Evolutionary conservation across 2,329 filamentous ascomycete genomes (phyloP).

Genomic region (Sclerotinia nivalis): DNA sequence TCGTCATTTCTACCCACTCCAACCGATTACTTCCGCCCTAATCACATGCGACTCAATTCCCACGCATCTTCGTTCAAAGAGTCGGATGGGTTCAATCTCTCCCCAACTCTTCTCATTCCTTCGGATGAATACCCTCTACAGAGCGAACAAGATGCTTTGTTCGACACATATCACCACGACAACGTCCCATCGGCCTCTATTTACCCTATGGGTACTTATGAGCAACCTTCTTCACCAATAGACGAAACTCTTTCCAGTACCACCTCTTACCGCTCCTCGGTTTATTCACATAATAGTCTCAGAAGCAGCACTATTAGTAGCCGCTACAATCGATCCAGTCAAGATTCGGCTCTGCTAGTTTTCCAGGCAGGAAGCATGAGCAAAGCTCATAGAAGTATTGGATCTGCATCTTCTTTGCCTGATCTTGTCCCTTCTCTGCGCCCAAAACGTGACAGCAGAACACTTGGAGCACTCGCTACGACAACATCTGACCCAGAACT

Average conservation of each 20-base stretch:
- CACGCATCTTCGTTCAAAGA: slow-evolving; percentile 58
- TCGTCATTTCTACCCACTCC: slow-evolving; percentile 31
- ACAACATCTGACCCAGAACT: slow-evolving; percentile 24
- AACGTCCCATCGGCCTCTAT: slow-evolving; percentile 32
- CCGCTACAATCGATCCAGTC: slow-evolving; percentile 34
- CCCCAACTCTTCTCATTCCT: slow-evolving; percentile 63
- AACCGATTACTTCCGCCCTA: slow-evolving; percentile 31
- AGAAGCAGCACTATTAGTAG: slow-evolving; percentile 32
- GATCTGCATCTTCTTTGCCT: slow-evolving; percentile 40
- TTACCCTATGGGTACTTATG: slow-evolving; percentile 34
- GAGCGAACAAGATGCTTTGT: slow-evolving; percentile 45
- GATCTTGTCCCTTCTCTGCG: slow-evolving; percentile 38
- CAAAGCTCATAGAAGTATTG: slow-evolving; percentile 35
- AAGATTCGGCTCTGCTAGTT: slow-evolving; percentile 36
- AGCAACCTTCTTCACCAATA: slow-evolving; percentile 35
- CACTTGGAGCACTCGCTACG: not conserved
- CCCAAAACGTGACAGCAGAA: slow-evolving; percentile 26
- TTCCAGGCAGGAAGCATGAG: slow-evolving; percentile 29
- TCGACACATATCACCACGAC: slow-evolving; percentile 35
- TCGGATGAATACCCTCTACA: slow-evolving; percentile 56
- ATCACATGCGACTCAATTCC: slow-evolving; percentile 40
- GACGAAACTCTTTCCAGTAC: slow-evolving; percentile 39
- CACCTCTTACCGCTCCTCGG: slow-evolving; percentile 38
- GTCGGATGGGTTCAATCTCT: slow-evolving; percentile 59
- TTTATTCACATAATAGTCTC: slow-evolving; percentile 37